Evolutionary conservation across 2,329 filamentous ascomycete genomes (phyloP), one percentile per base, ranked within the genome.

Genomic region (Didymella sp.): DNA sequence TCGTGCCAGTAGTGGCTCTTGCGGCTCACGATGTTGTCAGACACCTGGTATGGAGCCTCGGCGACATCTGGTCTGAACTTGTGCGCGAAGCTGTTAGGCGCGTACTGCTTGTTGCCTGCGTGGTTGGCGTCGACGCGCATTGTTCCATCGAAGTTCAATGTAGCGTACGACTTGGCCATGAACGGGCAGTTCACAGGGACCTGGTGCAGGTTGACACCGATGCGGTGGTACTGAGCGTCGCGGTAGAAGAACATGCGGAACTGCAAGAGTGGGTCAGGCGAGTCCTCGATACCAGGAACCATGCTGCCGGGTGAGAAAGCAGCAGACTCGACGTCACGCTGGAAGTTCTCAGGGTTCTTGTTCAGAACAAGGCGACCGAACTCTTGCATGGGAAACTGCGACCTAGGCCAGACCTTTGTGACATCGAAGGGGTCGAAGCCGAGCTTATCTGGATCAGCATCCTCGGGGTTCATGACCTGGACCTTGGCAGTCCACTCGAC

Each of bases 1-100:
- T 85, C 82, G 62, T 84, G 82, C 75, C 78, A 83, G 71, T 80
- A 83, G 64, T 85, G 81, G 60, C 78, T 80, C 73, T 84, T 83
- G 46, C 82, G 78, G 58, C 77, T 79, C 38, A 83, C 76, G 33
- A 83, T 71, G 55, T 79, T 80, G 68, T 85, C 81, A 24, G 74
- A 74, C 12, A 84, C 79, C 24, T 74, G 71, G 64, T 82, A 83
- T 0, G 81, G 80, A 1, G 79, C 76, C 63, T 85, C 82, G 1
- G 81, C 82, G 1, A 73, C 72, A 56, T 84, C 82, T 0, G 80
- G 80, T 9, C 81, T 75, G 77, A 33, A 33, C 15, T 33, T 33
- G 30, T 33, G 30, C 4, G 30, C 30, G 30, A 33, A 33, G 15
- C 30, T 33, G 30, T 33, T 33, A 15, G 30, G 30, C 15, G 30